Evolutionary conservation across 2,329 filamentous ascomycete species (phyloP).

Genomic region (Aspergillus felis): DNA sequence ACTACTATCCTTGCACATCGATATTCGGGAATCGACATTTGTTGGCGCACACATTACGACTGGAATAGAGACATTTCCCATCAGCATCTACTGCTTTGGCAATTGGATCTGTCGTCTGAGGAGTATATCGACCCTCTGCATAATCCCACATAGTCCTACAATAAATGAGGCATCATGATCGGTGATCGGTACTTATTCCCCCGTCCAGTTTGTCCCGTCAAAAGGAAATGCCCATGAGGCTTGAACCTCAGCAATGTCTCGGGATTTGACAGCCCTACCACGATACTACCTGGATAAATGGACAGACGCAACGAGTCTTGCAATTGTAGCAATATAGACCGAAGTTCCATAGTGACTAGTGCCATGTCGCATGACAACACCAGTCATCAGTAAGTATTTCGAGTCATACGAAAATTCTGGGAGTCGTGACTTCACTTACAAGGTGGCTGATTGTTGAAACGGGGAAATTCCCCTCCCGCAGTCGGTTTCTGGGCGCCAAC

Average conservation of each 20-base stretch:
- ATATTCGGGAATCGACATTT: conserved; percentile 1
- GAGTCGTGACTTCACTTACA: background rate
- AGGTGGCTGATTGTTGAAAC: background rate
- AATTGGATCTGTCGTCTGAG: background rate
- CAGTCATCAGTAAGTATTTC: background rate
- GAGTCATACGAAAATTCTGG: background rate
- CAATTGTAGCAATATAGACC: background rate
- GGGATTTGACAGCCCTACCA: too few relatives aligned
- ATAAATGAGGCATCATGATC: background rate
- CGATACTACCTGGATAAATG: background rate
- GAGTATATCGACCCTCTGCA: background rate
- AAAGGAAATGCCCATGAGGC: background rate
- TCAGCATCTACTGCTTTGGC: background rate
- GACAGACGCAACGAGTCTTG: background rate
- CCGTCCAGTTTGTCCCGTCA: too few relatives aligned
- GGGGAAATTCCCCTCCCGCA: background rate
- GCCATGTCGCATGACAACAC: background rate
- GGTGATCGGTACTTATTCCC: background rate
- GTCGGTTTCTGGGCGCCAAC: conserved; percentile 7
- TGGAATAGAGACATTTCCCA: conserved; percentile 5
- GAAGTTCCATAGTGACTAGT: background rate
- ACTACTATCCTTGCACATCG: conserved; percentile 29
- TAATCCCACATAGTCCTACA: background rate
- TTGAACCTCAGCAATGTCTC: background rate
- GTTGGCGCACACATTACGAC: background rate